phyloP scores from a whole-genome alignment of 2,329 filamentous ascomycete species.

The Hymenoscyphus fraxineus region DNA sequence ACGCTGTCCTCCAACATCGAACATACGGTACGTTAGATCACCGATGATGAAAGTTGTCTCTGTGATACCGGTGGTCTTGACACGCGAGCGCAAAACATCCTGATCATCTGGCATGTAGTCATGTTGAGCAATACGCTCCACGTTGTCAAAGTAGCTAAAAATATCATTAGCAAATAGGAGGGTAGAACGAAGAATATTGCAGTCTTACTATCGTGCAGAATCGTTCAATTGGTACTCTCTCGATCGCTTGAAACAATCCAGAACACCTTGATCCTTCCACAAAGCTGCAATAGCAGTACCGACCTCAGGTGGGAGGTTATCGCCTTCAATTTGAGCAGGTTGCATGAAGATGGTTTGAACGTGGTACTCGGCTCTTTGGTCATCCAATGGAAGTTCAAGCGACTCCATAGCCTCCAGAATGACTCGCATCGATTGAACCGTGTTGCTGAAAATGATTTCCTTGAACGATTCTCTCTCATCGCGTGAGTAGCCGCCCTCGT shows the following conservation, averaged over 20 bases:
- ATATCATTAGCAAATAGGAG: not conserved
- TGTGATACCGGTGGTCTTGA: conserved; percentile 93
- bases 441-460: conserved; percentile 92
- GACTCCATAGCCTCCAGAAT: conserved; percentile 90
- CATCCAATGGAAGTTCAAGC: conserved; percentile 74
- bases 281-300: conserved; percentile 76
- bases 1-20: conserved; percentile 71
- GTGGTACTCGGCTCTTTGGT: conserved; percentile 42
- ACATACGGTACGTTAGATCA: conserved; percentile 92
- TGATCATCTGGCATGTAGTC: conserved; percentile 90
- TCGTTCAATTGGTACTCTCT: conserved; percentile 91
- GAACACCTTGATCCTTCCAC: conserved; percentile 82
- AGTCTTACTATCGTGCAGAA: conserved; percentile 83
- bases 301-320: conserved; percentile 75
- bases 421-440: conserved; percentile 88
- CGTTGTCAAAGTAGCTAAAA: conserved; percentile 74
- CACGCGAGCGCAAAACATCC: conserved; percentile 84
- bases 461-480: conserved; percentile 95
- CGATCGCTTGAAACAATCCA: conserved; percentile 80
- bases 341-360: conserved; percentile 40
- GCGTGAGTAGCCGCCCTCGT: conserved; percentile 97
- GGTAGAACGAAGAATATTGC: not conserved
- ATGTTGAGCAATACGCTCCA: conserved; percentile 70
- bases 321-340: conserved; percentile 66
- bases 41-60: conserved; percentile 93